A percentile compares a stretch with the other conserved stretches of the same genome.
Evolutionary conservation across 2,329 filamentous ascomycete genomes (phyloP).

Genomic region (Zymoseptoria pseudotritici): DNA sequence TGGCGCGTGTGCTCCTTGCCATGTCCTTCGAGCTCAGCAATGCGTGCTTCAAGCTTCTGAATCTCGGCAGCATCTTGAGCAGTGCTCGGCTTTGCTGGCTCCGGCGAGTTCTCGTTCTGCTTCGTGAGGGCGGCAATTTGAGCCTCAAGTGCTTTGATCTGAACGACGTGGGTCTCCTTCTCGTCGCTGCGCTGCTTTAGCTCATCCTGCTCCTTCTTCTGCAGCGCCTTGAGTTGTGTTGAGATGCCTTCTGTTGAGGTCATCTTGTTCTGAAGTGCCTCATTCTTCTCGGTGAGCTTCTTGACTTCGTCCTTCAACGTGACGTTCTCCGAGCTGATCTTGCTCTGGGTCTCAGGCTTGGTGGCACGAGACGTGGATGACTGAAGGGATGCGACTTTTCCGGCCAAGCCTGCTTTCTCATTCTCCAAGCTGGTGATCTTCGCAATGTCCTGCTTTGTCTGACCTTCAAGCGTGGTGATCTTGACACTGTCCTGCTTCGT

Average conservation of each 20-base stretch:
- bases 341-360: background rate
- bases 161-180: background rate
- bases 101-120: background rate
- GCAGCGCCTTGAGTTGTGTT: background rate
- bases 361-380: background rate
- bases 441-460: background rate
- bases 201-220: conserved; percentile 4
- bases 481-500: background rate
- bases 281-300: background rate
- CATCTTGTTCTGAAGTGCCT: background rate
- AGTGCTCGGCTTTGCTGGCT: background rate
- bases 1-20: background rate
- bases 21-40: background rate
- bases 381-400: background rate
- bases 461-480: background rate
- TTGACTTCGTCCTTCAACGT: background rate
- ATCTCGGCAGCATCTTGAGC: background rate
- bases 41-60: background rate
- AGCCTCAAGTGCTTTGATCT: background rate
- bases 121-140: background rate
- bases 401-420: background rate
- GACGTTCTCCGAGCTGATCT: background rate
- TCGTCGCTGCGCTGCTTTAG: background rate
- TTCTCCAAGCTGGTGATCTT: background rate
- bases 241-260: conserved; percentile 6